Evolutionary conservation across 2,329 filamentous ascomycete genomes (phyloP).

Genomic region (Pestalotiopsis fici): DNA sequence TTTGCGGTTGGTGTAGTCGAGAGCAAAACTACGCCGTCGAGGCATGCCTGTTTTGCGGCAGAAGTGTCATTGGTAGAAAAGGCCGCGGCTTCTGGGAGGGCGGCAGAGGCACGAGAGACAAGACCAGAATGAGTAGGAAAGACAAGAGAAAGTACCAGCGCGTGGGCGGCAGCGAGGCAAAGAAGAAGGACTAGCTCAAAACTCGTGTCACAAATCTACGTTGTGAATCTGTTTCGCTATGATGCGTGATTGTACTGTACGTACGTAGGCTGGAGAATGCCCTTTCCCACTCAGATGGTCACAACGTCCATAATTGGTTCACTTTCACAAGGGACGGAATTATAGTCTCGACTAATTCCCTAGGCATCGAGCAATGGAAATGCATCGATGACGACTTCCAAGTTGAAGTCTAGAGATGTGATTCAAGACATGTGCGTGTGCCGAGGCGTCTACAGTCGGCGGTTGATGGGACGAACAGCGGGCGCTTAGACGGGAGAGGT

Average conservation of each 20-base stretch:
- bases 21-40: conserved; percentile 81
- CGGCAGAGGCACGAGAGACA: conserved; percentile 78
- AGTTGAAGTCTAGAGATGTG: neutral
- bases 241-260: neutral
- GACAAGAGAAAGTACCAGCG: conserved; percentile 75
- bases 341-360: neutral
- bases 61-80: conserved; percentile 66
- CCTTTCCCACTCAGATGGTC: neutral
- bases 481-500: neutral
- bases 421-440: neutral
- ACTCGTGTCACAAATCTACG: neutral
- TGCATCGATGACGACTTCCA: neutral
- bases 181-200: conserved; percentile 30
- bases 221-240: too few species aligned
- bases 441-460: neutral
- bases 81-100: conserved; percentile 83
- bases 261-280: neutral
- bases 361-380: neutral
- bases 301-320: neutral
- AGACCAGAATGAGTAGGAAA: conserved; percentile 70
- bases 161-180: conserved; percentile 43
- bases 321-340: neutral
- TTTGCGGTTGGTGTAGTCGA: conserved; percentile 77
- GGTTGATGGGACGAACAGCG: neutral
- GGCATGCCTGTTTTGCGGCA: conserved; percentile 73